Base-by-base conservation (phyloP, 768 basidiomycete species). In the Lanmaoa pseudosensibilis region DNA sequence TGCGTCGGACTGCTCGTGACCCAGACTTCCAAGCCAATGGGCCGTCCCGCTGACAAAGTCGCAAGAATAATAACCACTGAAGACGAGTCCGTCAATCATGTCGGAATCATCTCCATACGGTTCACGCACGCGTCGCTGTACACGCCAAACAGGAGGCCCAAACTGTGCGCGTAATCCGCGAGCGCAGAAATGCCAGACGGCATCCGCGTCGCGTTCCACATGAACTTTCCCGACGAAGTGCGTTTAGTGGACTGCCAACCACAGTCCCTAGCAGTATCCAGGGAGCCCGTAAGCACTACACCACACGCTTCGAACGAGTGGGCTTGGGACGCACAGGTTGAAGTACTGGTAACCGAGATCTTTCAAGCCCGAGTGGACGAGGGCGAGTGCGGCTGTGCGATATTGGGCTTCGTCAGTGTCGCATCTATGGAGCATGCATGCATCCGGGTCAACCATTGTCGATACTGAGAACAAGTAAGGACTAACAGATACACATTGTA, bases 401-500 rank as follows among this genome's bases (percentile, higher is more conserved):
- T 61, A 61, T 6, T 59, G 46, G 7, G 19, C 23, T 46, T 59
- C 60, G 10, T 19, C 4, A 4, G 57, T 59, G 5, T 43, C 1
- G 41, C 60, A 61, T 37, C 60, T 61, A 34, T 16, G 27, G 47
- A 7, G n/a, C 21, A 15, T 9, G 8, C 5, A 15, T 33, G 2
- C 25, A 16, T 13, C 21, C 7, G 11, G 13, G 2, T 54, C 4
- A 41, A 21, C 1, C 2, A 23, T 23, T 4, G 19, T 32, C 37
- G 7, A 4, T 25, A 25, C 25, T 11, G 8, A 5, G 4, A 23
- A 47, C 13, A 7, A 7, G 13, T 0, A 19, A 4, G 27, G 37
- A 52, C 60, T 40, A 13, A 61, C 60, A n/a, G 18, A 37, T 52
- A 59, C 9, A 50, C 60, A 21, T 59, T 61, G 23, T 59, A 61